Evolutionary conservation across 179 eudicot species (phyloP), one percentile per base, ranked within the genome.

Genomic region (Gypsophila paniculata): DNA sequence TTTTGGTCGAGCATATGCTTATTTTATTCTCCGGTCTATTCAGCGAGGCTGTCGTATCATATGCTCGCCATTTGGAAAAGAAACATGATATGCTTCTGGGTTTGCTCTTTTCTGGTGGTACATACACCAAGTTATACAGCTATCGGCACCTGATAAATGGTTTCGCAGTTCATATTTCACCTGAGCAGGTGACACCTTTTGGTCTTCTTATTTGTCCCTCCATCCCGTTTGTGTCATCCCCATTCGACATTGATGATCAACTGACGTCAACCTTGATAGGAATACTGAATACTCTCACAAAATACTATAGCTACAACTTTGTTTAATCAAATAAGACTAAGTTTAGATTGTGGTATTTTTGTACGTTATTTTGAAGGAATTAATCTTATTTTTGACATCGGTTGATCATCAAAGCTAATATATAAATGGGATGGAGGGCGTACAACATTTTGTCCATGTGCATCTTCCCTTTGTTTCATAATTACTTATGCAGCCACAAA

Each of bases 81-180:
- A 91, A 83, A 77, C 97, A 91, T 68, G 97, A 91, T 76, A 91
- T 86, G 90, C 89, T 91, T 80, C 90, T 91, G 21, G 97, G 83
- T 49, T 70, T 85, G 84, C 76, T 91, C 73, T 91, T 91, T 78
- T 87, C 83, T 38, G 82, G 71, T 62, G 94, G 94, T 63, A 83
- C 86, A 54, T 91, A 87, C 83, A 77, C 79, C 82, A 91, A 91
- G 72, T 72, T 91, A 72, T 91, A 91, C 83, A 91, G 97, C 84
- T 91, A 89, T 75, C 73, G 82, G 38, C 97, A 89, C 77, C 90
- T 91, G 49, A 83, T 91, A 44, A 91, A 91, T 73, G 97, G 94
- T 53, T 91, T 91, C 76, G 88, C 97, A 48, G 92, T 86, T 79
- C 89, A 89, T 63, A 65, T 81, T 65, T 82, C 91, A 53, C 89